Evolutionary conservation across 2,329 filamentous ascomycete species (phyloP).

Genomic region (Pseudodiploospora longispora): DNA sequence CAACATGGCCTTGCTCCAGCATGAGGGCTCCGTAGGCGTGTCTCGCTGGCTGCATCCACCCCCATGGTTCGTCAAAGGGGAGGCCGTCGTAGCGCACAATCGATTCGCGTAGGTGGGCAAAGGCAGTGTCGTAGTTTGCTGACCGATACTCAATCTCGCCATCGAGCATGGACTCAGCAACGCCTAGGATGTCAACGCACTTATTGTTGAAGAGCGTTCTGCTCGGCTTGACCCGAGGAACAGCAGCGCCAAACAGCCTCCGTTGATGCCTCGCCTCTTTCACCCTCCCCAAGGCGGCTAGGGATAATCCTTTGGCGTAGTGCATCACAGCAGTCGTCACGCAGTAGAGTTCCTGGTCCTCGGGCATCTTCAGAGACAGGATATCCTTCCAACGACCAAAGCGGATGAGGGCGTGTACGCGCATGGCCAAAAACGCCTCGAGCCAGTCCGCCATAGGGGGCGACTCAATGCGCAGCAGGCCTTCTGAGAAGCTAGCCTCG

Average conservation of each 20-base stretch:
- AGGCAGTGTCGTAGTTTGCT: conserved; percentile 50
- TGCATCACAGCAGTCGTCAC: conserved; percentile 60
- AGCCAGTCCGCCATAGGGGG: conserved; percentile 76
- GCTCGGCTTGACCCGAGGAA: conserved; percentile 43
- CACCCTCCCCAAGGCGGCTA: conserved; percentile 49
- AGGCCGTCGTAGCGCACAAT: conserved; percentile 54
- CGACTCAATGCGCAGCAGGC: conserved; percentile 53
- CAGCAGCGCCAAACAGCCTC: conserved; percentile 41
- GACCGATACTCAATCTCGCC: conserved; percentile 67
- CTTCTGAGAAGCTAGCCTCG: conserved; percentile 54
- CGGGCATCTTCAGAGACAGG: conserved; percentile 45
- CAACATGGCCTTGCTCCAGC: conserved; percentile 54
- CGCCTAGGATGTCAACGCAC: conserved; percentile 48
- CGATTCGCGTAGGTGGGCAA: conserved; percentile 47
- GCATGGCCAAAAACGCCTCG: conserved; percentile 61
- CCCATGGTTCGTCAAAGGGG: conserved; percentile 68
- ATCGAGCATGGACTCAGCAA: conserved; percentile 60
- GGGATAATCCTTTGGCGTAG: conserved; percentile 62
- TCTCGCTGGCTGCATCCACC: conserved; percentile 68
- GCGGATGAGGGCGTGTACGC: conserved; percentile 61
- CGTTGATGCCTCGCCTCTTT: conserved; percentile 46
- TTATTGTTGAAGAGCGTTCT: conserved; percentile 43
- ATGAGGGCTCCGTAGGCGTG: conserved; percentile 64
- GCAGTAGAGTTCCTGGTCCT: conserved; percentile 55
- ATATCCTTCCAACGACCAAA: conserved; percentile 68